A percentile compares a stretch with the other conserved stretches of the same genome.
phyloP scores from a whole-genome alignment of 192 early-diverging fungal genomes.

The Spizellomyces punctatus region DNA sequence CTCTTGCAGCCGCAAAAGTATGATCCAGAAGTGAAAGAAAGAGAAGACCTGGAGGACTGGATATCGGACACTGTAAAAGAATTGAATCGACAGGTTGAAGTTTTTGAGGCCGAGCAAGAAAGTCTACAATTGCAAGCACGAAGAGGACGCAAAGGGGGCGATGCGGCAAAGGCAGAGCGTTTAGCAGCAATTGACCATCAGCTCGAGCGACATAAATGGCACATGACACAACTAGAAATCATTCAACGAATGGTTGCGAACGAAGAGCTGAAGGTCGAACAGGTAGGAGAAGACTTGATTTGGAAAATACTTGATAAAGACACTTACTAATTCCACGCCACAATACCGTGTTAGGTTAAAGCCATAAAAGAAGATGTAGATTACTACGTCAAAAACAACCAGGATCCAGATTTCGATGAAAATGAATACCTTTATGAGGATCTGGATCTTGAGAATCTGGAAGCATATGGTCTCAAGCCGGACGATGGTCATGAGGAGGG shows the following conservation, averaged over 20 bases:
- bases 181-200: conserved; percentile 69
- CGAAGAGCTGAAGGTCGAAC: conserved; percentile 81
- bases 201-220: conserved; percentile 89
- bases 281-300: conserved; percentile 52
- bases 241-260: conserved; percentile 93
- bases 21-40: conserved; percentile 94
- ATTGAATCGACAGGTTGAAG: conserved; percentile 87
- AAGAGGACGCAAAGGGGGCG: conserved; percentile 77
- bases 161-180: conserved; percentile 75
- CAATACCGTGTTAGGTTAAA: conserved; percentile 70
- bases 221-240: conserved; percentile 88
- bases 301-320: too few relatives aligned
- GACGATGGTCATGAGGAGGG: conserved; percentile 64
- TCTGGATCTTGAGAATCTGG: conserved; percentile 88
- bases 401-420: conserved; percentile 91
- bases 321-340: too few relatives aligned
- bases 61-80: conserved; percentile 81
- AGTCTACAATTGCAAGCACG: conserved; percentile 58
- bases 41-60: conserved; percentile 83
- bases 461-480: conserved; percentile 75
- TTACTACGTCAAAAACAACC: conserved; percentile 91
- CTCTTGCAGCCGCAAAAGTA: conserved; percentile 74
- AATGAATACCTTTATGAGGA: conserved; percentile 94
- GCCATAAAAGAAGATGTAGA: conserved; percentile 86
- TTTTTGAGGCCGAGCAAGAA: conserved; percentile 91